Conservation (phyloP, 495 filamentous ascomycete genomes). For the Aspergillus mulundensis region DNA sequence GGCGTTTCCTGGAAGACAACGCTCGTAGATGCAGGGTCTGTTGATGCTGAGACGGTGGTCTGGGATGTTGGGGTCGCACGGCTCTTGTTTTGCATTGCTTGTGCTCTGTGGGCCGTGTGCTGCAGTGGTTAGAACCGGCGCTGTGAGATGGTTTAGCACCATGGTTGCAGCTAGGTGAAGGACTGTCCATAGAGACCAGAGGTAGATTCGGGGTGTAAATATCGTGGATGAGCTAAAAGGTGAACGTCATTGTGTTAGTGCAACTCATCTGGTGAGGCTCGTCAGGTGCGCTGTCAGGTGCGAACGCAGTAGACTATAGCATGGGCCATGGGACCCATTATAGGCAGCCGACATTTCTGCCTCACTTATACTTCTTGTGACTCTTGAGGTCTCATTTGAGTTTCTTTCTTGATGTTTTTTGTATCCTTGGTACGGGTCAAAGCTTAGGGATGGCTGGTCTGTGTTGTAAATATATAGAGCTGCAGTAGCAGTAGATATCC, state of each 20-base stretch:
- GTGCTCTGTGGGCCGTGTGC: not conserved
- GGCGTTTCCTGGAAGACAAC: slow-evolving; percentile 44
- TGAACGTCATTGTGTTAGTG: not conserved
- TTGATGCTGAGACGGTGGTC: slow-evolving; percentile 43
- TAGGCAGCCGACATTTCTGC: not conserved
- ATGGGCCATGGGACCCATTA: not conserved
- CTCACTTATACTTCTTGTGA: not conserved
- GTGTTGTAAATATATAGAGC: too few species aligned
- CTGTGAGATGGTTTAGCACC: slow-evolving; percentile 9
- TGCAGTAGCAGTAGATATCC: too few species aligned
- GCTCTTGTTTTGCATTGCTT: not conserved
- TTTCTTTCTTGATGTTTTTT: too few species aligned
- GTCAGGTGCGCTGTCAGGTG: slow-evolving; percentile 3
- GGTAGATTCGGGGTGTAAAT: not conserved
- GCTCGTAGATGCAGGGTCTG: slow-evolving; percentile 48
- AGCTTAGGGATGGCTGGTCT: too few species aligned
- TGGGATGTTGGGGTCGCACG: slow-evolving; percentile 36
- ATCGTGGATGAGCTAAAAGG: not conserved
- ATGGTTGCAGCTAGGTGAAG: not conserved
- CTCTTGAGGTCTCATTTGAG: too few species aligned
- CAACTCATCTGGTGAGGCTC: not conserved
- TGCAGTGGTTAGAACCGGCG: not conserved
- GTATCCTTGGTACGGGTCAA: too few species aligned
- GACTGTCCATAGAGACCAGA: not conserved
- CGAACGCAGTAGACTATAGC: not conserved